These are phyloP conservation scores for Pseudocercospora musae DNA, from an alignment of 2,329 filamentous ascomycete species.

Conservation along the genomic window DNA sequence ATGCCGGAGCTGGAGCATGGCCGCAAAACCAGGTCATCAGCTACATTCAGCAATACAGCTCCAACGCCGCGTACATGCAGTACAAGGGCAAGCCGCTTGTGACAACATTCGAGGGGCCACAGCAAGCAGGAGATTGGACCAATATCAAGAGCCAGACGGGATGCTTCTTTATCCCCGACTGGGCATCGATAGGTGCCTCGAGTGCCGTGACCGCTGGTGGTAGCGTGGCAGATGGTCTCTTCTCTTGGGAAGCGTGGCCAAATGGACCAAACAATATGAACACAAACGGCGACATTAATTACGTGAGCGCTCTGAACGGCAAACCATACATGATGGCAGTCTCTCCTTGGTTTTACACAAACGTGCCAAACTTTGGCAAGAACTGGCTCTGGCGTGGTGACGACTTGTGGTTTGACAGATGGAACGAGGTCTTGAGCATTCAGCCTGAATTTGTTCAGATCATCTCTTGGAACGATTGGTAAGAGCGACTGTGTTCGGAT, in stretches of 20 bases:
- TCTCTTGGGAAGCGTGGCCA: slow-evolving; percentile 53
- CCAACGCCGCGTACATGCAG: slow-evolving; percentile 46
- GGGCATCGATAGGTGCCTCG: slow-evolving; percentile 42
- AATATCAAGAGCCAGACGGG: slow-evolving; percentile 41
- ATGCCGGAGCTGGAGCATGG: slow-evolving; percentile 46
- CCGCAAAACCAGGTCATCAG: slow-evolving; percentile 39
- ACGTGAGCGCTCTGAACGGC: slow-evolving; percentile 37
- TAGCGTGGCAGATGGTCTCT: slow-evolving; percentile 42
- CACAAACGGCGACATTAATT: slow-evolving; percentile 41
- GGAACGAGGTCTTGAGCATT: slow-evolving; percentile 52
- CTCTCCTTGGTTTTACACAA: slow-evolving; percentile 55
- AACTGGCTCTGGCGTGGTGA: slow-evolving; percentile 65
- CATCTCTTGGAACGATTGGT: slow-evolving; percentile 60
- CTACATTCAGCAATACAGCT: slow-evolving; percentile 48
- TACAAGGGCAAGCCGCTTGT: slow-evolving; percentile 52
- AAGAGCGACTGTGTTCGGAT: slow-evolving; percentile 20
- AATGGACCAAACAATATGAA: slow-evolving; percentile 50
- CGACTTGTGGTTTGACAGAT: slow-evolving; percentile 58
- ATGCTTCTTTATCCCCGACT: slow-evolving; percentile 49
- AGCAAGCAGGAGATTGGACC: slow-evolving; percentile 43
- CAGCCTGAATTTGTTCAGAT: slow-evolving; percentile 54
- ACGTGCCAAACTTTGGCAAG: slow-evolving; percentile 55
- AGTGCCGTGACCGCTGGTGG: slow-evolving; percentile 8
- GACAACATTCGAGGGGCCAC: slow-evolving; percentile 53
- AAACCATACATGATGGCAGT: slow-evolving; percentile 51